Percentiles rank a stretch among this genome's conserved stretches.
These are phyloP conservation scores for Hordeum marinum DNA, from an alignment of 176 grass and related monocot genomes.

Conservation along the genomic window DNA sequence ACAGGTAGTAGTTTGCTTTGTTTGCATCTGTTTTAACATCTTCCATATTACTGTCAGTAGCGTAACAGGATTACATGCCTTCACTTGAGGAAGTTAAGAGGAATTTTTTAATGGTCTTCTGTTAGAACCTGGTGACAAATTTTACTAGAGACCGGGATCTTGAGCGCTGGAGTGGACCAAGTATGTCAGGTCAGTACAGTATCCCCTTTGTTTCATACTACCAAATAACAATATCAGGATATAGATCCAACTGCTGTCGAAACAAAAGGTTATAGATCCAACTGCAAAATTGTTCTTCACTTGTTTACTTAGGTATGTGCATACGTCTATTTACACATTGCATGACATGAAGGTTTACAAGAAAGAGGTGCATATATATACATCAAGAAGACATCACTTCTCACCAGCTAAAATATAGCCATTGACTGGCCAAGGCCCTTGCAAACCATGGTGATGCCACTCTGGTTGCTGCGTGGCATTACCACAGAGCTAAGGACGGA, in stretches of 20 bases:
- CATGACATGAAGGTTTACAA: background rate
- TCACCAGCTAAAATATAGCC: conserved; percentile 40
- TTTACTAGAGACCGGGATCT: background rate
- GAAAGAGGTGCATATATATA: background rate
- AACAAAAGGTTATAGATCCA: background rate
- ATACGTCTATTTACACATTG: conserved; percentile 26
- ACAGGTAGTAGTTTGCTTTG: too few relatives aligned
- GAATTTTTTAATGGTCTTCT: background rate
- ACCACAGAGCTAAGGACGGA: conserved; percentile 50
- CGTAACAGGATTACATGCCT: too few relatives aligned
- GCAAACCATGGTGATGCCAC: conserved; percentile 18
- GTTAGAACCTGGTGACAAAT: background rate
- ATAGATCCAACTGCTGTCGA: background rate
- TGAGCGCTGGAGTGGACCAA: background rate
- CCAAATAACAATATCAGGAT: background rate
- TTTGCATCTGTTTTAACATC: background rate
- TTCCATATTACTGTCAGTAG: background rate
- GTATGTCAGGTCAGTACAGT: background rate
- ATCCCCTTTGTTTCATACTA: background rate
- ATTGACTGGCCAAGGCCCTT: conserved; percentile 19
- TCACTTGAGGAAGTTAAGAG: too few relatives aligned
- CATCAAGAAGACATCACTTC: background rate
- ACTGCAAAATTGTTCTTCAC: background rate
- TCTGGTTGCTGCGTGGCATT: conserved; percentile 29
- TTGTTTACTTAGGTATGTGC: conserved; percentile 13